A percentile compares a stretch with the other conserved stretches of the same genome.
These are phyloP conservation scores for Teratosphaeria viscida DNA, from an alignment of 2,329 filamentous ascomycete genomes.

Conservation along the genomic window DNA sequence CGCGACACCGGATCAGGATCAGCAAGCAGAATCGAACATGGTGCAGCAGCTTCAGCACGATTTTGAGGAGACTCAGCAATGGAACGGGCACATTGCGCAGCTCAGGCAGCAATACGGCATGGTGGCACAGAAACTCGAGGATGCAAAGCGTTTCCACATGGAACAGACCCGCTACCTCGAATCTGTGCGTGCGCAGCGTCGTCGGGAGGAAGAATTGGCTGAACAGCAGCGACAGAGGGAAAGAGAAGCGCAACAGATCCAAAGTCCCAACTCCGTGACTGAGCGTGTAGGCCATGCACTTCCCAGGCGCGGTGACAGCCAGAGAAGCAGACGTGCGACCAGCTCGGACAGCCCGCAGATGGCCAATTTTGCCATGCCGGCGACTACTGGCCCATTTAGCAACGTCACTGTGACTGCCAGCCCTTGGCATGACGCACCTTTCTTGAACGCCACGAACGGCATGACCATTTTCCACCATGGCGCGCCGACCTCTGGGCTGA, in stretches of 20 bases:
- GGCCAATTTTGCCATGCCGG: constrained; percentile 14
- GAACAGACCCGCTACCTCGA: constrained; percentile 29
- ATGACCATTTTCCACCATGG: constrained; percentile 39
- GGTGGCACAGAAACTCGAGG: constrained; percentile 21
- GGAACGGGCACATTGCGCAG: constrained; percentile 23
- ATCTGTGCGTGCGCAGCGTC: constrained; percentile 15
- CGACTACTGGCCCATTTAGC: constrained; percentile 19
- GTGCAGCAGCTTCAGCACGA: constrained; percentile 26
- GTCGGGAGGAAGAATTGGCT: constrained; percentile 22
- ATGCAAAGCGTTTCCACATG: constrained; percentile 32
- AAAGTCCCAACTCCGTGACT: constrained; percentile 11
- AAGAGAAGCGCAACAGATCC: constrained; percentile 19
- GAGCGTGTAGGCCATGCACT: background rate
- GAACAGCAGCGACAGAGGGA: constrained; percentile 31
- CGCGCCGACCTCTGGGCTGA: constrained; percentile 29
- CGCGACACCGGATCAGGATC: constrained; percentile 32
- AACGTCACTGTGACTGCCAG: background rate
- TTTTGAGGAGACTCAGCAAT: constrained; percentile 32
- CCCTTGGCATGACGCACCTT: constrained; percentile 32
- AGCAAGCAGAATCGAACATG: constrained; percentile 19
- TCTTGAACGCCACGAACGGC: constrained; percentile 51
- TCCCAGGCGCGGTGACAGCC: constrained; percentile 27
- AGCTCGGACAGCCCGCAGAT: constrained; percentile 21
- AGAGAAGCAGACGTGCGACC: constrained; percentile 29
- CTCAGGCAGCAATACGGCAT: constrained; percentile 24